These are phyloP conservation scores for Suillus subalutaceus DNA, from an alignment of 768 basidiomycete genomes.

Conservation along the genomic window DNA sequence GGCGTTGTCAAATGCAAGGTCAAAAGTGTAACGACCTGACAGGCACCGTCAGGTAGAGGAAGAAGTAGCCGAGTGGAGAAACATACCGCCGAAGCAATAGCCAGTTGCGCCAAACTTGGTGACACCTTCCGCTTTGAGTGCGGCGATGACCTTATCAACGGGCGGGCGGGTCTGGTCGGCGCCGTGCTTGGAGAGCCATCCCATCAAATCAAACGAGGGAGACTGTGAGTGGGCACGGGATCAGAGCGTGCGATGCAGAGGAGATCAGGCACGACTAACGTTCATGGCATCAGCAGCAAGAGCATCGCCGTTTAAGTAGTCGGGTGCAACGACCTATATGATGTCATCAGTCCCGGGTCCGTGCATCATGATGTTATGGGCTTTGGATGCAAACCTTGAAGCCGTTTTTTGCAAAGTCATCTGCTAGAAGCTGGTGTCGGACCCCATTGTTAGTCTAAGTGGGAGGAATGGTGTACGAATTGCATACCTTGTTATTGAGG, in stretches of 20 bases:
- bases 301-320: conserved; percentile 41
- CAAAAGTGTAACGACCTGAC: conserved; percentile 58
- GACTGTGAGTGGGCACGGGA: conserved; percentile 8
- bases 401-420: conserved; percentile 43
- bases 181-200: conserved; percentile 50
- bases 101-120: conserved; percentile 61
- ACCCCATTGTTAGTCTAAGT: not conserved
- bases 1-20: conserved; percentile 59
- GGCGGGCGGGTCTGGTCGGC: conserved; percentile 44
- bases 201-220: conserved; percentile 39
- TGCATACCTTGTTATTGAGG: conserved; percentile 45
- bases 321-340: conserved; percentile 32
- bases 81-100: conserved; percentile 70
- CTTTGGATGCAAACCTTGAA: conserved; percentile 29
- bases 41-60: not conserved
- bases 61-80: not conserved
- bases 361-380: too few relatives aligned
- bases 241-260: not conserved
- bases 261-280: not conserved
- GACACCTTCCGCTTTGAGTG: conserved; percentile 62
- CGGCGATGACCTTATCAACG: conserved; percentile 58
- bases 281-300: conserved; percentile 27
- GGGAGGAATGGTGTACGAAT: not conserved
- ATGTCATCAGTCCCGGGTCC: not conserved
- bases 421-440: conserved; percentile 31